These are phyloP conservation scores for Rhizopogon sp. DNA, from an alignment of 768 basidiomycete genomes.

Conservation along the genomic window DNA sequence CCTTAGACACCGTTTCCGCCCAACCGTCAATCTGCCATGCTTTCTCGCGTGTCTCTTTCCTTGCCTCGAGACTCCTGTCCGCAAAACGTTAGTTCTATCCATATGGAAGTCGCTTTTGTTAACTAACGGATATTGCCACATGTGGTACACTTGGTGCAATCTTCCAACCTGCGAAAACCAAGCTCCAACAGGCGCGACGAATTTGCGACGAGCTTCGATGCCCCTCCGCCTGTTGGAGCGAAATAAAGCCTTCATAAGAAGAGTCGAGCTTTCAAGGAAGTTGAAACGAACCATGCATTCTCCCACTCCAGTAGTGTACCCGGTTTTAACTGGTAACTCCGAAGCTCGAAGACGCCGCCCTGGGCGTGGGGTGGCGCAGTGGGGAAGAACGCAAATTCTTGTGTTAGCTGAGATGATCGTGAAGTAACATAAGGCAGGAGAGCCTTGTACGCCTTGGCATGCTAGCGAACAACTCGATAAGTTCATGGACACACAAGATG, in stretches of 20 bases:
- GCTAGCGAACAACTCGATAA: slow-evolving; percentile 32
- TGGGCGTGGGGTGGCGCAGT: slow-evolving; percentile 81
- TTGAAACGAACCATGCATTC: slow-evolving; percentile 63
- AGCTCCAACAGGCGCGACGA: slow-evolving; percentile 83
- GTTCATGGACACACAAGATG: slow-evolving; percentile 1
- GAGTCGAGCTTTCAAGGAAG: not conserved
- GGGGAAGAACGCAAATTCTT: slow-evolving; percentile 95
- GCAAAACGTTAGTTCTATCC: slow-evolving; percentile 7
- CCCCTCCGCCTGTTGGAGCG: slow-evolving; percentile 68
- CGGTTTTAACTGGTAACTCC: slow-evolving; percentile 83
- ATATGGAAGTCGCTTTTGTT: slow-evolving; percentile 1
- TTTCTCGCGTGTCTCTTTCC: slow-evolving; percentile 81
- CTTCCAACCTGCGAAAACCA: slow-evolving; percentile 89
- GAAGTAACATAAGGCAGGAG: slow-evolving; percentile 75
- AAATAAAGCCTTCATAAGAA: slow-evolving; percentile 5
- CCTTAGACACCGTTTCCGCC: slow-evolving; percentile 93
- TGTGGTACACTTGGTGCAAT: slow-evolving; percentile 86
- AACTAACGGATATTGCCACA: slow-evolving; percentile 94
- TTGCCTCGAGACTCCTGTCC: slow-evolving; percentile 62
- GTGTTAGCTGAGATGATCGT: slow-evolving; percentile 73
- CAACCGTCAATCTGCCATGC: slow-evolving; percentile 96
- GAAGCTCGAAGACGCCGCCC: slow-evolving; percentile 92
- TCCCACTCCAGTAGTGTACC: slow-evolving; percentile 96
- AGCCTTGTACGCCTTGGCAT: slow-evolving; percentile 59
- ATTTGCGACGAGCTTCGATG: slow-evolving; percentile 87